Base-by-base conservation (phyloP, 768 basidiomycete genomes). In the Kwoniella newhampshirensis region DNA sequence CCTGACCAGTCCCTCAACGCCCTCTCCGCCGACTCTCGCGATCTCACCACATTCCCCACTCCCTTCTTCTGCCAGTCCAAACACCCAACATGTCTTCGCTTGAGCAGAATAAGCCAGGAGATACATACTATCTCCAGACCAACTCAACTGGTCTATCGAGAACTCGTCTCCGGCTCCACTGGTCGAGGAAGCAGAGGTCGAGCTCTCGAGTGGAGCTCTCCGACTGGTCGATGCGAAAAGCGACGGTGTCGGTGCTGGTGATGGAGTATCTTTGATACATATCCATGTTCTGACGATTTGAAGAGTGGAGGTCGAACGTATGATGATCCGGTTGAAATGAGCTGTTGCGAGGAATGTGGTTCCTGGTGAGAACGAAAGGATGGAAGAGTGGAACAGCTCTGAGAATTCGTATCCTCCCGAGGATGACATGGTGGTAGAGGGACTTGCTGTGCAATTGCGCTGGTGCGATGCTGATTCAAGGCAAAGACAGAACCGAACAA, bases 41-140 rank as follows among this genome's bases (percentile, higher is more conserved):
- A 76, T 55, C 44, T 74, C 63, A 0, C 73, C 75, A 27, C 58
- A 42, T 27, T 68, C 63, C 18, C 70, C 69, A 27, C 62, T 57
- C 6, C 81, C 79, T 67, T 91, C 89, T 67, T 90, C 87, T 21
- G 85, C 81, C 63, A 94, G 79, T 59, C 87, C 89, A 76, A 86
- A 86, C 36, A 92, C 82, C 70, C 86, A 85, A 13, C 89, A 87
- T 23, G 85, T 76, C 3, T 87, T 86, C 45, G 78, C 76, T 64
- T 84, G 86, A n/a, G 85, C 82, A 64, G 85, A 89, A 20, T 86
- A 87, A 13, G 87, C 89, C 15, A 94, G 78, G 54, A 96, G 80
- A 70, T 88, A 89, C 73, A 90, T 87, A 1, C 91, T 89, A 70
- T 94, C 91, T 68, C 83, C 85, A 17, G 90, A 90, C 91, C 91